These are phyloP conservation scores for Eustoma russellianum DNA, from an alignment of 257 asterid genomes.

Conservation along the genomic window DNA sequence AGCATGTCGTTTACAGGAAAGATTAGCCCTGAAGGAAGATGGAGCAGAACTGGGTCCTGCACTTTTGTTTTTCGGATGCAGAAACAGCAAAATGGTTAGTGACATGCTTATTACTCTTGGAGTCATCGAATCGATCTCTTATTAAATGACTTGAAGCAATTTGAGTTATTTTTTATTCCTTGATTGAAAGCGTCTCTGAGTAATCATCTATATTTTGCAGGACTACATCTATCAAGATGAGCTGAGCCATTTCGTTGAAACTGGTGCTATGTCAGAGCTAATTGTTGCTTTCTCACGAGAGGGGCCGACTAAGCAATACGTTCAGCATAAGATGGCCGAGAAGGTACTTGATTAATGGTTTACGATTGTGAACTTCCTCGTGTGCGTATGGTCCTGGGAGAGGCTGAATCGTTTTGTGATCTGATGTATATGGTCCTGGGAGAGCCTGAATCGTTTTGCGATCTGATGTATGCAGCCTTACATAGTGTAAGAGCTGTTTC, in stretches of 20 bases:
- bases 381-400: too few relatives aligned
- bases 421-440: too few relatives aligned
- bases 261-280: slow-evolving; percentile 91
- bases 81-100: slow-evolving; percentile 83
- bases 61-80: slow-evolving; percentile 81
- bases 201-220: slow-evolving; percentile 25
- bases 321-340: slow-evolving; percentile 88
- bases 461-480: too few relatives aligned
- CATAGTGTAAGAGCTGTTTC: too few relatives aligned
- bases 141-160: too few relatives aligned
- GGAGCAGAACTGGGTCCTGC: slow-evolving; percentile 93
- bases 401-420: too few relatives aligned
- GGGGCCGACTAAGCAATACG: slow-evolving; percentile 82
- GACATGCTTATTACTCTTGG: neutral
- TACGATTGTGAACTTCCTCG: too few relatives aligned
- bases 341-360: slow-evolving; percentile 34
- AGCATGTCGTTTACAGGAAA: slow-evolving; percentile 51
- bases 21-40: slow-evolving; percentile 81
- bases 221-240: slow-evolving; percentile 89
- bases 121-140: neutral
- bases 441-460: too few relatives aligned
- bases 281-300: slow-evolving; percentile 88
- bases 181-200: neutral
- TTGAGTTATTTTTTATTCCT: too few relatives aligned
- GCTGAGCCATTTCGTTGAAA: slow-evolving; percentile 48